Percentiles rank a stretch among this genome's conserved stretches.
Evolutionary conservation across 148 eudicot genomes (phyloP).

Genomic region (Talinum fruticosum): DNA sequence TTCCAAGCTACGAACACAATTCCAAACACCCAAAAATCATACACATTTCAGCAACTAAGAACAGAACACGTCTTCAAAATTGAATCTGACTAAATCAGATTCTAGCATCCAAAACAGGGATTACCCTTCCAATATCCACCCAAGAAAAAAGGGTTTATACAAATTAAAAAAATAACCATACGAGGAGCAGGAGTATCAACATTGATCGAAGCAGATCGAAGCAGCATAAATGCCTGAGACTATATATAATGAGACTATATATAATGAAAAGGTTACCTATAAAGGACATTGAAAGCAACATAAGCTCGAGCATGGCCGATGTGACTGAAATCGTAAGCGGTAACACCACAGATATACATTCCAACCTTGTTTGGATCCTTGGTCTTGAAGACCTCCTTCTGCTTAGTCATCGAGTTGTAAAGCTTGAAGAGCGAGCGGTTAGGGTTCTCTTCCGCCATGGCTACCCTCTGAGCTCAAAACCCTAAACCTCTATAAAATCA

Average conservation of each 20-base stretch:
- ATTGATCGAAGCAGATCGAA: no score
- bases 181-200: background rate
- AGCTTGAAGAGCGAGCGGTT: constrained; percentile 28
- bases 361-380: constrained; percentile 52
- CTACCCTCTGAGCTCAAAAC: constrained; percentile 18
- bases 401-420: constrained; percentile 57
- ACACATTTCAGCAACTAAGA: background rate
- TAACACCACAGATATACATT: constrained; percentile 84
- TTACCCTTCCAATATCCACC: no score
- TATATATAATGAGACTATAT: no score
- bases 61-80: background rate
- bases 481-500: background rate
- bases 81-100: background rate
- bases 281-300: constrained; percentile 78
- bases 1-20: background rate
- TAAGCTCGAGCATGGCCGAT: constrained; percentile 92
- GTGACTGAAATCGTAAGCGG: constrained; percentile 70
- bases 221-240: background rate
- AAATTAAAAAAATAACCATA: background rate
- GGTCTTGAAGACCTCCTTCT: constrained; percentile 57
- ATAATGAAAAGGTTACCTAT: constrained; percentile 34
- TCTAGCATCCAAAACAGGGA: background rate
- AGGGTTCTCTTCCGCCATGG: constrained; percentile 32
- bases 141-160: background rate
- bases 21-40: background rate